Conservation (phyloP, 257 asterid genomes). For the Primulina huaijiensis region DNA sequence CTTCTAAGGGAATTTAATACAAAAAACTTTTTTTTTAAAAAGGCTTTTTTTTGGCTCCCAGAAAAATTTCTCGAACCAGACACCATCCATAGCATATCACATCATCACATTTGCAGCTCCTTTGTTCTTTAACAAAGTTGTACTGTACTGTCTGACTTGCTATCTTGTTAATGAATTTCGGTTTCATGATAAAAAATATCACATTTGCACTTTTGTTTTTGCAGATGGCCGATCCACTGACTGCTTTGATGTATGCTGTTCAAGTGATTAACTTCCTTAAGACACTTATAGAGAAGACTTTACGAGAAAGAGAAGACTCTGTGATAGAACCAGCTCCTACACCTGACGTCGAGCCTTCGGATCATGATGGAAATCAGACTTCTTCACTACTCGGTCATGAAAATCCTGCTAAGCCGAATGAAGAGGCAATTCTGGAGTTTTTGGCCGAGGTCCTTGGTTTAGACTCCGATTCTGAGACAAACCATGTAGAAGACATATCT, state of each 20-base stretch:
- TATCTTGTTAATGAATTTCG: too few relatives aligned
- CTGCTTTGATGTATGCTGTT: conserved; percentile 89
- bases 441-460: conserved; percentile 39
- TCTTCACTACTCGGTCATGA: conserved; percentile 34
- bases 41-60: background rate
- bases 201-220: background rate
- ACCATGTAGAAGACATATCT: conserved; percentile 32
- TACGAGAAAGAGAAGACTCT: conserved; percentile 62
- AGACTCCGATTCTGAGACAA: conserved; percentile 41
- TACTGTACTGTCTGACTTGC: too few relatives aligned
- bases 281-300: conserved; percentile 76
- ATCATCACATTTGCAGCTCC: background rate
- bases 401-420: conserved; percentile 29
- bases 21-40: too few relatives aligned
- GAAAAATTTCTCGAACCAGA: background rate
- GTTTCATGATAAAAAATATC: too few relatives aligned
- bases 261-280: conserved; percentile 92
- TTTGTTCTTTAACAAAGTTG: background rate
- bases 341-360: conserved; percentile 47
- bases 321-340: conserved; percentile 42
- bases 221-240: conserved; percentile 91
- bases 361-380: conserved; percentile 58
- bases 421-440: conserved; percentile 32
- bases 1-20: background rate
- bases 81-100: background rate